Percentiles rank a stretch among this genome's conserved stretches.
These are phyloP conservation scores for Leptographium radiaticola DNA, from an alignment of 2,329 filamentous ascomycete species.

Conservation along the genomic window DNA sequence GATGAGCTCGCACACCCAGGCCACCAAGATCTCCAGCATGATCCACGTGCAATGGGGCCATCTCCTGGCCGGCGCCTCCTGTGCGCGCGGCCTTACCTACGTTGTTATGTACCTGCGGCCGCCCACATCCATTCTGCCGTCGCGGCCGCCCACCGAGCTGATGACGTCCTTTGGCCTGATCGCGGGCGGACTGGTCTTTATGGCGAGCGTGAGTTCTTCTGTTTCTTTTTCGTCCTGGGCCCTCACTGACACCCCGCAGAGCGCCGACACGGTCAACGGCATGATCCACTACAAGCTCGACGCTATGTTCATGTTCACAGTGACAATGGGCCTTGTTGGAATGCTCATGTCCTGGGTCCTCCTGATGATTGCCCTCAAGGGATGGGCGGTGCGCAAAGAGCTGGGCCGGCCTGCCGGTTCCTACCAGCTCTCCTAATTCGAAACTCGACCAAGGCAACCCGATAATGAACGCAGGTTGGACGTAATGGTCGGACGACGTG, in stretches of 20 bases:
- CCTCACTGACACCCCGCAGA: constrained; percentile 26
- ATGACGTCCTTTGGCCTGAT: constrained; percentile 77
- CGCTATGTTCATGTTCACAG: constrained; percentile 87
- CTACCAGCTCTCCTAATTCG: constrained; percentile 9
- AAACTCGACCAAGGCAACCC: not conserved
- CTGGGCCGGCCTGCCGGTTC: constrained; percentile 12
- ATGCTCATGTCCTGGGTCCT: constrained; percentile 79
- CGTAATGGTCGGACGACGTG: not conserved
- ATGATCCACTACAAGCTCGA: constrained; percentile 69
- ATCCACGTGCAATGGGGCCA: constrained; percentile 90
- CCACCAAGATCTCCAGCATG: constrained; percentile 75
- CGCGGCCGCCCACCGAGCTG: constrained; percentile 82
- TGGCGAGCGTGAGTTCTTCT: constrained; percentile 59
- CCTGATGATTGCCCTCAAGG: constrained; percentile 68
- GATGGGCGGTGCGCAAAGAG: constrained; percentile 57
- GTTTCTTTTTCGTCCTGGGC: not conserved
- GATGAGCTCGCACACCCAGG: constrained; percentile 89
- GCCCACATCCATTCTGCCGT: constrained; percentile 66
- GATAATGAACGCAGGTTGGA: not conserved
- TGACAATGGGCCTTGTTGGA: constrained; percentile 71
- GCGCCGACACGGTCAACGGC: constrained; percentile 60
- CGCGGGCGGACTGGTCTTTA: constrained; percentile 79
- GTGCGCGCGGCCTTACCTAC: constrained; percentile 70
- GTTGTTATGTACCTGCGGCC: constrained; percentile 67
- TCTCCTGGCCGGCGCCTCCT: constrained; percentile 66